Base-by-base conservation (phyloP, 2,329 filamentous ascomycete species). In the Cryphonectria carpinicola region DNA sequence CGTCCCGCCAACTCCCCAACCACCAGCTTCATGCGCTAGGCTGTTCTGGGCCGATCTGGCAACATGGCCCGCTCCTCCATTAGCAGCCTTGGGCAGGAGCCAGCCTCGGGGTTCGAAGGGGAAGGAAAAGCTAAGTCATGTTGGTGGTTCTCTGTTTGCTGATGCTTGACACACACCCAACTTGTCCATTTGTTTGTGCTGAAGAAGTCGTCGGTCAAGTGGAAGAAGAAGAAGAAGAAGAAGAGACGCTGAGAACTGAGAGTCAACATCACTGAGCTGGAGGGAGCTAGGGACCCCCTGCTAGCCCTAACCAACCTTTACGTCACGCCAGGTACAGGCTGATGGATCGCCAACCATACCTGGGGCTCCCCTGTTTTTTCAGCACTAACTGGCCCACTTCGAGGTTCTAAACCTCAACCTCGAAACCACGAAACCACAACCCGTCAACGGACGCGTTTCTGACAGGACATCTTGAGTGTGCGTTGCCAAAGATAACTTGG, bases 11-110 rank as follows among this genome's bases (percentile, higher is more conserved):
- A 25, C 61, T 64, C 17, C 61, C 61, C 61, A 64, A 46, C 61
- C 61, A 64, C 61, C 61, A 22, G 61, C 37, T 43, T 43, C 41
- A 43, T 64, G 61, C 61, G 61, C 61, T 64, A 64, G 61, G 14
- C 35, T 25, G 39, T 25, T 64, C 17, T 8, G n/a, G 61, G 61
- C 41, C 14, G 22, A 37, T 22, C n/a, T 37, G 11, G 25, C 13
- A 28, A 4, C n/a, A 17, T 56, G 25, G n/a, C 25, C 22, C 22
- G 43, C 43, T 49, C 19, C 19, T 49, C 52, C 52, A 28, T 19
- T 28, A 28, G 28, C 32, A 3, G 32, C 35, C 39, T 19, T 46
- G n/a, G 19, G 13, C 25, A 46, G 22, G 13, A 28, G 22, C n/a
- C 35, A 25, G 41, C 61, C 61, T 46, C 37, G n/a, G 41, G 37